Base-by-base conservation (phyloP, 306 rosid species). In the Hylodesmum podocarpum region DNA sequence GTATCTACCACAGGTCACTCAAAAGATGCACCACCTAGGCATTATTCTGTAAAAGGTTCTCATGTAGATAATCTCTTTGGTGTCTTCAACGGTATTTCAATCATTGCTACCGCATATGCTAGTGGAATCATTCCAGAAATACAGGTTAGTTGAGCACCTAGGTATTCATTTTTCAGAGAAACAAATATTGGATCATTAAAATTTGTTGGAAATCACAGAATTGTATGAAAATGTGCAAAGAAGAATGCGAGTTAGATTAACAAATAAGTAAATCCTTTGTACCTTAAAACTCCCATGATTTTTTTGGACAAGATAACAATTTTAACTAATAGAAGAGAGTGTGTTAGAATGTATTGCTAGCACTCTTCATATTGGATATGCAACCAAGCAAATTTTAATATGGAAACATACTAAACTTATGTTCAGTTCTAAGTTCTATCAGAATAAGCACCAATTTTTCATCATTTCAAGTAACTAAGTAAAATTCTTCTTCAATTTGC, bases 51-150 rank as follows among this genome's bases (percentile, higher is more conserved):
- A 0, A 72, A 15, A 50, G 91, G 96, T 6, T 82, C 87, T 7
- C 28, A 55, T 47, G 31, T 54, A 14, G 84, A 77, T 41, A 22
- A 78, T 29, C 47, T 83, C 31, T 86, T 93, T 65, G 87, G 86
- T 62, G 85, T 79, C 79, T 89, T 87, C 82, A 87, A 91, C 29
- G 93, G 90, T 7, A 87, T 93, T 69, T 87, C 96, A 12, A 93
- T 91, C 80, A 91, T 91, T 8, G 79, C 89, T 6, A 89, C 93
- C 12, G 50, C 86, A 10, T 93, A 86, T 59, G 96, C 91, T 2
- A 81, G 92, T 80, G 97, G 97, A 77, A 91, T 93, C 47, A 77
- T 93, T 63, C 94, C 98, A 4, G 97, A 93, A 82, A 89, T 93
- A 39, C 98, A 91, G 87, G 98, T 93, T 11, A 14, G 59, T 70